phyloP scores from a whole-genome alignment of 164 flowering plant species.

The Stephania cephalantha region DNA sequence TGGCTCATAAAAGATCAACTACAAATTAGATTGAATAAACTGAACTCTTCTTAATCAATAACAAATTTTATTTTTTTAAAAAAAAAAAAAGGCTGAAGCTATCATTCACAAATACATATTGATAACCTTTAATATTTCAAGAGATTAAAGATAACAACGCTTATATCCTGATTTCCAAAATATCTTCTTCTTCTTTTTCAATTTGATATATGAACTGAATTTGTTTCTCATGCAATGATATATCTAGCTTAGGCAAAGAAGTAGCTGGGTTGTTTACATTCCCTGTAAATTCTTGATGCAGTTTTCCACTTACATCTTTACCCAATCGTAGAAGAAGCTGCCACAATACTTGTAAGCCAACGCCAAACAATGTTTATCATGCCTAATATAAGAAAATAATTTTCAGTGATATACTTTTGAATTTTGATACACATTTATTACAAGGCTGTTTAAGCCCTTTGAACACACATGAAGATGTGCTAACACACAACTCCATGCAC shows the following conservation, averaged over 20 bases:
- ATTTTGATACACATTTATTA: too few relatives aligned
- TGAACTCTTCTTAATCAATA: too few relatives aligned
- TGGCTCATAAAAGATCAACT: background rate
- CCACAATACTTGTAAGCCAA: background rate
- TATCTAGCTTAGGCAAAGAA: background rate
- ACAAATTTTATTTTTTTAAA: too few relatives aligned
- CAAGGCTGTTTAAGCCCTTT: too few relatives aligned
- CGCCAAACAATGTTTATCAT: background rate
- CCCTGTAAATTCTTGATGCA: background rate
- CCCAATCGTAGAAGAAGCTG: background rate
- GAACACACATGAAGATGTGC: too few relatives aligned
- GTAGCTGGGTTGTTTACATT: background rate
- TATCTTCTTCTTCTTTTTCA: background rate
- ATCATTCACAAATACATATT: background rate
- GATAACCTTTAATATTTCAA: background rate
- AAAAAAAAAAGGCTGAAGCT: background rate
- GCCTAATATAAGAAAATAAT: too few relatives aligned
- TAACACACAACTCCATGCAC: too few relatives aligned
- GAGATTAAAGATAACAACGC: background rate
- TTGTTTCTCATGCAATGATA: background rate
- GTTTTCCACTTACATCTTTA: background rate
- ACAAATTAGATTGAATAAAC: background rate
- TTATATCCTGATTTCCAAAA: background rate
- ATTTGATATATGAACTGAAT: background rate
- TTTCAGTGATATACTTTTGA: too few relatives aligned